Evolutionary conservation across 1,139 yeast species (phyloP), one percentile per base, ranked within the genome.

Genomic region (Pichia sp.): DNA sequence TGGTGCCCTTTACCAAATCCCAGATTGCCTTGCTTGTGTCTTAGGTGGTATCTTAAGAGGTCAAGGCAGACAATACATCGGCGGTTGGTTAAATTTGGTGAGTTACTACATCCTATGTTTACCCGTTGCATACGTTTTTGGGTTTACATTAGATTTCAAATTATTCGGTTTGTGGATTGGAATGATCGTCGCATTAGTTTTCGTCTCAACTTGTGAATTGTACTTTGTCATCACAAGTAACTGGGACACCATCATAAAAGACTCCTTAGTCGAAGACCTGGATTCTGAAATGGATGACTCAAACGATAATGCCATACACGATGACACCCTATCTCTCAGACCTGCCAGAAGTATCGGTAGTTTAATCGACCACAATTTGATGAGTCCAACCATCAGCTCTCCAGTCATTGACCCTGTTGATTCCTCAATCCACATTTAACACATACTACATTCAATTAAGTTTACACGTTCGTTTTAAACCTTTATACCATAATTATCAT

Each of bases 61-160:
- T 10, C 88, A 82, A 63, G 88, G 87, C 4, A 67, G 86, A 57
- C 88, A 83, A 59, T 72, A 72, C 50, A 77, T 82, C 52, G 88
- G 87, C 3, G 85, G 86, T 2, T 70, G 75, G 55, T 61, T 81
- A 51, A 81, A 80, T 60, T 60, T 83, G 17, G 61, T 80, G 42
- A 70, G 80, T 38, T 83, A 82, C 60, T 83, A 83, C 56, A 57
- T 73, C 10, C 59, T 83, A 45, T 86, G 86, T 1, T 65, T 83
- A 44, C 87, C 88, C 0, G 65, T 70, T 46, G 83, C 86, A 9
- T 76, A 75, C 44, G 57, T 72, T 35, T 70, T 76, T 50, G 84
- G 83, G 1, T 81, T 83, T 57, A 59, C 66, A 42, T 68, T 70
- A 42, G 51, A 71, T 3, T 55, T 72, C 59, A 72, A 73, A 49